These are phyloP conservation scores for Penicillium sp. DNA, from an alignment of 2,329 filamentous ascomycete species.

Conservation along the genomic window DNA sequence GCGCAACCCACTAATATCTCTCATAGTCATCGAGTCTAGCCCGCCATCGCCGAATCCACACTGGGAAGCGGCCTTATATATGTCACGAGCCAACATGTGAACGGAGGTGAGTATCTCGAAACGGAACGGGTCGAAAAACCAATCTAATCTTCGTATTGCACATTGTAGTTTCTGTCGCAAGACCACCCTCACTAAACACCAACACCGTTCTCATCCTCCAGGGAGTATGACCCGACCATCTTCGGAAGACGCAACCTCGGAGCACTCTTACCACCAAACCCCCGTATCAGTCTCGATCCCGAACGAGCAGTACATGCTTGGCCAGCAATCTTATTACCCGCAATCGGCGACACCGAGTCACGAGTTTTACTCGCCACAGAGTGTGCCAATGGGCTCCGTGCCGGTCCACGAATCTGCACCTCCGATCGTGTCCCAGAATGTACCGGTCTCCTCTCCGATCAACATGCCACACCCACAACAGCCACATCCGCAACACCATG, in stretches of 20 bases:
- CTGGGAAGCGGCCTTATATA: constrained; percentile 43
- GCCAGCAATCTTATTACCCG: constrained; percentile 38
- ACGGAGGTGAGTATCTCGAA: constrained; percentile 31
- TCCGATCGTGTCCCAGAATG: constrained; percentile 32
- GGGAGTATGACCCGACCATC: constrained; percentile 35
- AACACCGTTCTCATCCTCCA: constrained; percentile 40
- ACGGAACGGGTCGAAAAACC: neutral
- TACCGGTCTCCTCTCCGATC: constrained; percentile 32
- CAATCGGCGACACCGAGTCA: constrained; percentile 35
- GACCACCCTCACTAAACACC: constrained; percentile 43
- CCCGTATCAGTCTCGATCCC: constrained; percentile 30
- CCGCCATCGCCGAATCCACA: constrained; percentile 42
- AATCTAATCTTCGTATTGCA: constrained; percentile 5
- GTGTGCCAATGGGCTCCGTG: constrained; percentile 33
- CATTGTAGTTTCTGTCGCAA: constrained; percentile 42
- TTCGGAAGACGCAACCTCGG: constrained; percentile 39
- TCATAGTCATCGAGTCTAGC: constrained; percentile 42
- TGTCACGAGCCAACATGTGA: constrained; percentile 43
- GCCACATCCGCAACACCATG: constrained; percentile 30
- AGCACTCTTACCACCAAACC: constrained; percentile 36
- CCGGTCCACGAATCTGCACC: constrained; percentile 31
- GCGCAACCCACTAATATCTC: constrained; percentile 10
- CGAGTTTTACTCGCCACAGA: constrained; percentile 39
- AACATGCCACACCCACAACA: constrained; percentile 27
- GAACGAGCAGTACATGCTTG: constrained; percentile 37